Evolutionary conservation across 1,284 basidiomycete genomes (phyloP), one percentile per base, ranked within the genome.

Genomic region (Papiliotrema terrestris): DNA sequence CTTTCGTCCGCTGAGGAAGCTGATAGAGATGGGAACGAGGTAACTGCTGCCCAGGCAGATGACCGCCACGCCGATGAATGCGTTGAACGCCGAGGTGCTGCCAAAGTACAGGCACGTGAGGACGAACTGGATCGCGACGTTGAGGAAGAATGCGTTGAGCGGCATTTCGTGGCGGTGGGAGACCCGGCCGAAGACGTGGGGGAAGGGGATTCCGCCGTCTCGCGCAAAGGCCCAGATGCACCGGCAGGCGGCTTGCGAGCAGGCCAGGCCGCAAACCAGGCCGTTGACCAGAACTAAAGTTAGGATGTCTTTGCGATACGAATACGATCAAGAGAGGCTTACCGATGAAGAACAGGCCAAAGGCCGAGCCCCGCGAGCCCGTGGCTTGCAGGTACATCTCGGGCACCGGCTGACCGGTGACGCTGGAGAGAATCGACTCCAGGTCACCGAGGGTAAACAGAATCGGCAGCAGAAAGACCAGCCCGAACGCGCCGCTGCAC

Each of bases 391-490:
- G 71, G 69, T 77, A 78, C 47, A 78, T 68, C 14, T 72, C 70
- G 0, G 76, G 73, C n/a, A 77, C 64, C 1, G 78, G 78, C 56
- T 79, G 77, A 25, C 76, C 77, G 3, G 75, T 73, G 0, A 72
- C 65, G 23, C 74, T 69, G 8, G 61, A 63, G 38, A 79, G 67
- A 15, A 78, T 63, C 23, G 61, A 61, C 15, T 61, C 53, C 15
- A 78, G 67, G 55, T 78, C 73, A 5, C 75, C 74, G 15, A 79
- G 68, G 39, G 77, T 70, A 63, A 79, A 79, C 37, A 78, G 66
- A 26, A 79, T 69, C 17, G 78, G 78, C 14, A 79, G 64, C 45
- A 79, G 63, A 61, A 68, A 71, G 50, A 69, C 52, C 26, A 69
- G 58, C 22, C 69, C 69, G 20, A 67, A 61, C 13, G 63, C 25